These are phyloP conservation scores for Pichia californica DNA, from an alignment of 805 yeast species.

Conservation along the genomic window DNA sequence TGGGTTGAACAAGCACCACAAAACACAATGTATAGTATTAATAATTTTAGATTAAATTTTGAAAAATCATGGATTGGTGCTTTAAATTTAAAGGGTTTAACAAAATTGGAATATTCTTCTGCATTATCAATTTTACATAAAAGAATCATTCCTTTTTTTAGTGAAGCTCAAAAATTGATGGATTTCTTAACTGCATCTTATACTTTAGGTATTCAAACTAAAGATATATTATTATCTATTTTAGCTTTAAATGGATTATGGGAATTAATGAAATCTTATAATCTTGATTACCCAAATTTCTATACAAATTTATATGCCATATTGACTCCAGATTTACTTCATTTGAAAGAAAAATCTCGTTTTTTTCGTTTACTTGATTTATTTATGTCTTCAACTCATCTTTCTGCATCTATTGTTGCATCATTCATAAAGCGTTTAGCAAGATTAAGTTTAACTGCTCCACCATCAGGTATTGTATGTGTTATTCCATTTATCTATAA, in stretches of 20 bases:
- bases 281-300: slow-evolving; percentile 89
- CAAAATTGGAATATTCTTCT: slow-evolving; percentile 55
- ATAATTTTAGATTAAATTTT: slow-evolving; percentile 52
- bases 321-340: slow-evolving; percentile 68
- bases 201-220: slow-evolving; percentile 33
- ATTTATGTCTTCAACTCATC: slow-evolving; percentile 80
- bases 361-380: slow-evolving; percentile 82
- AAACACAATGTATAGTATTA: slow-evolving; percentile 27
- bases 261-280: slow-evolving; percentile 72
- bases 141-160: slow-evolving; percentile 73
- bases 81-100: slow-evolving; percentile 38
- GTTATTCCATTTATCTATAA: slow-evolving; percentile 90
- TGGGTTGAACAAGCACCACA: slow-evolving; percentile 41
- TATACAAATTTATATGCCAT: slow-evolving; percentile 75
- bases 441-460: slow-evolving; percentile 64
- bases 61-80: slow-evolving; percentile 63
- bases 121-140: slow-evolving; percentile 70
- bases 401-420: slow-evolving; percentile 77
- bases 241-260: slow-evolving; percentile 84
- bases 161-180: slow-evolving; percentile 78
- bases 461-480: slow-evolving; percentile 85
- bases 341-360: slow-evolving; percentile 75
- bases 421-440: slow-evolving; percentile 83
- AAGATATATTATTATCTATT: slow-evolving; percentile 36
- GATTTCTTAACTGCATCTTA: slow-evolving; percentile 90